Conservation (phyloP, 306 rosid species). For the Gillenia trifoliata region DNA sequence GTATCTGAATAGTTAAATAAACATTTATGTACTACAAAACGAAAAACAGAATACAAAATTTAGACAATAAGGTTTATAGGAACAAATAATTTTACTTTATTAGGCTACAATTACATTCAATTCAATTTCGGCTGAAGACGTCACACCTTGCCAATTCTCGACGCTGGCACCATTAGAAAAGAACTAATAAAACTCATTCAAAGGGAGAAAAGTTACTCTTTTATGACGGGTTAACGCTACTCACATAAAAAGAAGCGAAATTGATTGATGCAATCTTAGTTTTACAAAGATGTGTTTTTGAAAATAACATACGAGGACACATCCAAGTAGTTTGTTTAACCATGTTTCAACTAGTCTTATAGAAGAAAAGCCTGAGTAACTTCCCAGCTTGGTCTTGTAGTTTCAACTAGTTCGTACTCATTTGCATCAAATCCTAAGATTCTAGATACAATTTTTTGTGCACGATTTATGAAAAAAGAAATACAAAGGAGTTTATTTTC, state of each 20-base stretch:
- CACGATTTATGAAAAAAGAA: background rate
- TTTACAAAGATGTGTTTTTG: too few species aligned
- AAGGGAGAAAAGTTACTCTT: accelerated
- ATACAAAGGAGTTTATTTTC: too few species aligned
- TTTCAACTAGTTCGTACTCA: background rate
- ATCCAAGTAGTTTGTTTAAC: too few species aligned
- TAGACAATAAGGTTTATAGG: background rate
- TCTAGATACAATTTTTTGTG: background rate
- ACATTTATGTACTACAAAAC: too few species aligned
- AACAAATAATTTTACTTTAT: too few species aligned
- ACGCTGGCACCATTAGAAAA: accelerated
- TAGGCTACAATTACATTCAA: background rate
- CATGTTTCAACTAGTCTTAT: too few species aligned
- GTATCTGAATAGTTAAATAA: too few species aligned
- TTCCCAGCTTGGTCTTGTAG: background rate
- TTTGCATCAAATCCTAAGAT: background rate
- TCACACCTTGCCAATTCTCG: accelerated
- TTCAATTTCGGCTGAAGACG: too few species aligned
- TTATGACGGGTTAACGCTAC: accelerated
- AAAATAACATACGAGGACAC: too few species aligned
- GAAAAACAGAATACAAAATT: too few species aligned
- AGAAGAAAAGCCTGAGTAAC: too few species aligned
- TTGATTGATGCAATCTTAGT: accelerated
- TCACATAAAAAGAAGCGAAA: too few species aligned
- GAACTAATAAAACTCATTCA: background rate